Percentiles rank a stretch among this genome's conserved stretches.
Conservation (phyloP, 108 stramenopile genomes). For the Stephanodiscus triporus region DNA sequence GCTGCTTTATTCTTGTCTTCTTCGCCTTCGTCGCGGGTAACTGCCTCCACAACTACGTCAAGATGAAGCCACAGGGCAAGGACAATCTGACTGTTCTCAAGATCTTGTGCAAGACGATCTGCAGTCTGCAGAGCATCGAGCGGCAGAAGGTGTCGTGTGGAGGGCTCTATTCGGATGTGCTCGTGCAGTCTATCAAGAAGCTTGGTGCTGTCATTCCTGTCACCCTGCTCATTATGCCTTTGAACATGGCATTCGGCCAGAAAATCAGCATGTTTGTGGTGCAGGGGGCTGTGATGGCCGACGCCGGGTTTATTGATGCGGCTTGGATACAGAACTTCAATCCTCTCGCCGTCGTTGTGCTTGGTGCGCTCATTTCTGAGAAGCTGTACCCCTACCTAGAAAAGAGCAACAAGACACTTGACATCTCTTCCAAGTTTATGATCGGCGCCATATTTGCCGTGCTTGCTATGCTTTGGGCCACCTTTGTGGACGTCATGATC, state of each 20-base stretch:
- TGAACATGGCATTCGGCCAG: constrained; percentile 21
- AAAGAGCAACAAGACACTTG: background rate
- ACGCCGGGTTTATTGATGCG: background rate
- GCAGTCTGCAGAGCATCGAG: background rate
- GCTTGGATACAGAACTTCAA: background rate
- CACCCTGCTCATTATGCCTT: constrained; percentile 13
- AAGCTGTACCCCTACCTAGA: background rate
- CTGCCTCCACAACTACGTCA: background rate
- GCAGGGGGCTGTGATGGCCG: constrained; percentile 1
- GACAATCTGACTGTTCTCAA: background rate
- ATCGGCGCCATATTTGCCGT: constrained; percentile 9
- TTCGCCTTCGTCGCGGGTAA: constrained; percentile 1
- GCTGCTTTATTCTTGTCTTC: constrained; percentile 2
- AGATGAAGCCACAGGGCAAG: background rate
- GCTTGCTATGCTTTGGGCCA: background rate
- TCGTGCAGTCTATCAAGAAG: background rate
- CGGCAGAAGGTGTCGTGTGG: background rate
- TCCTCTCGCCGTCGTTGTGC: background rate
- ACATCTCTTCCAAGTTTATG: constrained; percentile 1
- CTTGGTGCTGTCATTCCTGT: constrained; percentile 2
- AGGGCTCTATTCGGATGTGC: background rate
- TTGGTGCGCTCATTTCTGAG: background rate
- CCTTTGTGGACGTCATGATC: constrained; percentile 3
- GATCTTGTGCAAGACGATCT: background rate
- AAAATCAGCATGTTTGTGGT: background rate